These are phyloP conservation scores for Penicillium sp. DNA, from an alignment of 2,329 filamentous ascomycete species.

Conservation along the genomic window DNA sequence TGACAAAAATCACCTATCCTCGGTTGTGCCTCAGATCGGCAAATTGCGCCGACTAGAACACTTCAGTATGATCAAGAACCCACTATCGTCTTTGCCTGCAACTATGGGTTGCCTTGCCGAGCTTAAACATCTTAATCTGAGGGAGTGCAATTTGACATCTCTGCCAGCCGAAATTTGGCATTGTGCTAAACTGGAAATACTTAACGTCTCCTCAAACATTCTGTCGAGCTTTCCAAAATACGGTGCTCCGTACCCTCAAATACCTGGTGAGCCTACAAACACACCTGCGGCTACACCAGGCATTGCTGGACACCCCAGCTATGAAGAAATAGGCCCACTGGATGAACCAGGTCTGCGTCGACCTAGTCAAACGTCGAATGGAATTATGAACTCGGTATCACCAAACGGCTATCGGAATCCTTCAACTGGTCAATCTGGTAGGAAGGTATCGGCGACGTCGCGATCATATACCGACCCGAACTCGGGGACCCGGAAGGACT, in stretches of 20 bases:
- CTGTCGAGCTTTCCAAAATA: slow-evolving; percentile 88
- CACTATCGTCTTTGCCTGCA: slow-evolving; percentile 74
- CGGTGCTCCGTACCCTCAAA: slow-evolving; percentile 61
- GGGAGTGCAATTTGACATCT: slow-evolving; percentile 88
- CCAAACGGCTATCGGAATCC: slow-evolving; percentile 68
- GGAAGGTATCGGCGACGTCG: slow-evolving; percentile 81
- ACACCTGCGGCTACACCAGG: slow-evolving; percentile 49
- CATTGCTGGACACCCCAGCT: slow-evolving; percentile 64
- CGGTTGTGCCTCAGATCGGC: slow-evolving; percentile 80
- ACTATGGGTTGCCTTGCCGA: slow-evolving; percentile 87
- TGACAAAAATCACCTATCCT: slow-evolving; percentile 94
- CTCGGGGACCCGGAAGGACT: slow-evolving; percentile 74
- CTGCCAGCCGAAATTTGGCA: slow-evolving; percentile 95
- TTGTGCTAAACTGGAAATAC: slow-evolving; percentile 80
- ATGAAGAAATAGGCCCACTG: slow-evolving; percentile 70
- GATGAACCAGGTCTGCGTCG: slow-evolving; percentile 66
- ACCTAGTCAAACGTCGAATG: slow-evolving; percentile 80
- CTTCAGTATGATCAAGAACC: slow-evolving; percentile 91
- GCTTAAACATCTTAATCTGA: slow-evolving; percentile 78
- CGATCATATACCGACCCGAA: slow-evolving; percentile 60
- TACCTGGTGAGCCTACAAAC: slow-evolving; percentile 51
- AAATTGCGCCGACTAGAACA: slow-evolving; percentile 79
- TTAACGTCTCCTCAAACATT: slow-evolving; percentile 95
- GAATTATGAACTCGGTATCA: slow-evolving; percentile 70
- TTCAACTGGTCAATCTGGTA: slow-evolving; percentile 78